Evolutionary conservation across 2,329 filamentous ascomycete genomes (phyloP), one percentile per base, ranked within the genome.

Genomic region (Talaromyces atroroseus): DNA sequence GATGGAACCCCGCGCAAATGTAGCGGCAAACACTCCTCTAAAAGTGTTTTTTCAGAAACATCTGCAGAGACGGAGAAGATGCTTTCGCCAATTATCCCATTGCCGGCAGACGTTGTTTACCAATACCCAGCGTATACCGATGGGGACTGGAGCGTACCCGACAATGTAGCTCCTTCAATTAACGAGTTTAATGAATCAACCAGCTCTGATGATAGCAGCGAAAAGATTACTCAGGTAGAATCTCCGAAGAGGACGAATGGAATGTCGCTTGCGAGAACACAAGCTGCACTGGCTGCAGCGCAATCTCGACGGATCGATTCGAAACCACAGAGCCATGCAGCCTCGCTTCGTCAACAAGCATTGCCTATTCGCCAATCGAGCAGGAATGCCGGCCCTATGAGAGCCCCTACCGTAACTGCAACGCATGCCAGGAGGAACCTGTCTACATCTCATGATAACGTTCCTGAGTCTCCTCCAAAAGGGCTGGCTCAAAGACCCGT

Each of bases 31-130:
- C 75, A 76, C 49, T 71, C 72, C 42, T 71, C 72, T 0, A 76
- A 77, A 54, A 76, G 76, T 16, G 71, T 76, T 0, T 75, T 73
- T 59, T 71, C 76, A 18, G 76, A 79, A 62, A 77, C 76, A 53
- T 65, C 73, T 34, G 65, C 66, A 0, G 77, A 79, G 61, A 76
- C 79, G 60, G 68, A 74, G 14, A 70, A 69, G 55, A 74, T 75
- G 3, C 68, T 76, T 48, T 73, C 74, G 46, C 77, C 77, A 1
- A 59, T 74, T 1, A 72, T 79, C 47, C 77, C 77, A 5, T 61
- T 79, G 21, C 74, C 77, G 0, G 61, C 66, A 20, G 75, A 77
- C 55, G 69, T 72, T 42, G 72, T 79, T 8, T 79, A 79, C 63
- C 70, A 66, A 60, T 75, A 74, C 60, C 74, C 75, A 45, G 68